Percentiles rank a stretch among this genome's conserved stretches.
Evolutionary conservation across 1,139 yeast genomes (phyloP).

Genomic region (Pichia sp.): DNA sequence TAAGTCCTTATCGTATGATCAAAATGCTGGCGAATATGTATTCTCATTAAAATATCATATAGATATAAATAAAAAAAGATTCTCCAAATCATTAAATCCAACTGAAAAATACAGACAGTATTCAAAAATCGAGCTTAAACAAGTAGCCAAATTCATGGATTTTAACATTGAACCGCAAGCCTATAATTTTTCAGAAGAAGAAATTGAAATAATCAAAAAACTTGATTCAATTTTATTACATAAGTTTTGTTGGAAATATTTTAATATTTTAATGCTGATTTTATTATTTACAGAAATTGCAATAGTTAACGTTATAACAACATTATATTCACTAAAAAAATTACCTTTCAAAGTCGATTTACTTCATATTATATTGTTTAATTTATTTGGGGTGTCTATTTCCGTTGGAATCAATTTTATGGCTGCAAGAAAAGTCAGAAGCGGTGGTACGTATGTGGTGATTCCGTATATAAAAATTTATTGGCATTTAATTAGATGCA

Average conservation of each 20-base stretch:
- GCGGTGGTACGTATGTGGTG: slow-evolving; percentile 7
- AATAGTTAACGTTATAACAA: neutral
- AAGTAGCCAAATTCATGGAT: slow-evolving; percentile 7
- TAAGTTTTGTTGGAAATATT: slow-evolving; percentile 3
- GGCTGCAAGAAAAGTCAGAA: slow-evolving; percentile 15
- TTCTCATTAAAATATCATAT: neutral
- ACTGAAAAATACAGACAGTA: slow-evolving; percentile 1
- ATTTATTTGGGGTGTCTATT: slow-evolving; percentile 6
- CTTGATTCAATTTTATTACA: slow-evolving; percentile 3
- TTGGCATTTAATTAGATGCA: slow-evolving; percentile 10
- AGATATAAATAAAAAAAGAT: neutral
- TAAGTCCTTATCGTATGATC: neutral
- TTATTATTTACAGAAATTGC: neutral
- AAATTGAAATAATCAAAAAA: slow-evolving; percentile 3
- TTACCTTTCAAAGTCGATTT: slow-evolving; percentile 6
- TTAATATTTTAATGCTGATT: slow-evolving; percentile 5
- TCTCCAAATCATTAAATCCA: slow-evolving; percentile 2
- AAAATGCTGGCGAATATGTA: neutral
- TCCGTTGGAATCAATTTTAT: slow-evolving; percentile 11
- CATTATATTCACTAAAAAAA: neutral
- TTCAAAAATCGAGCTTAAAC: slow-evolving; percentile 4
- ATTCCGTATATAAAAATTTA: slow-evolving; percentile 8
- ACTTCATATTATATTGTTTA: slow-evolving; percentile 12
- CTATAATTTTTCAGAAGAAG: slow-evolving; percentile 1
- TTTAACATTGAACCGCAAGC: neutral